Base-by-base conservation (phyloP, 805 yeast species). In the Sungouiella thailandica region DNA sequence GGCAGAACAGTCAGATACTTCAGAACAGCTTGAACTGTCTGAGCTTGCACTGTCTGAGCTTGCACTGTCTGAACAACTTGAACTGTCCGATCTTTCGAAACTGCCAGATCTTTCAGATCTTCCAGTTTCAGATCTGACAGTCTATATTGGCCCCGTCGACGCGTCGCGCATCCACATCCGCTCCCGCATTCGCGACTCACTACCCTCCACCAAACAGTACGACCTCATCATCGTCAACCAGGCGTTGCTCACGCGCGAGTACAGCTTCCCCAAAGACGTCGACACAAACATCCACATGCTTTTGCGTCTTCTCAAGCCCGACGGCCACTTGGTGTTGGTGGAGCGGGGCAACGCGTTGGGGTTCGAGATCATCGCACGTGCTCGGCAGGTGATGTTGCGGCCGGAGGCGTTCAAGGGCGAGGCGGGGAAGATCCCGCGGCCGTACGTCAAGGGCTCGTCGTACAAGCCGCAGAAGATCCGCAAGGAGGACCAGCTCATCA, bases 291-390 rank as follows among this genome's bases (percentile, higher is more conserved):
- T 86, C 7, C 77, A 80, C 41, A 66, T 68, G 39, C 64, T 83
- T 22, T 62, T 88, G 16, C 64, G 69, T 12, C 60, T 83, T 12
- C 59, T 89, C 29, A 72, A 76, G 11, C 96, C 96, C 0, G 75
- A 76, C 8, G 98, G 97, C 0, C 79, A 80, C 38, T 58, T 90
- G 9, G 80, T 88, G 1, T 54, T 93, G 2, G 61, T 89, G 3
- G 97, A 93, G 60, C 69, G 96, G 42, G 98, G 98, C 3, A 84
- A 83, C 36, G 86, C 97, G 0, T 52, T 79, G 20, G 97, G 97
- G 0, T 86, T 86, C 52, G 98, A 93, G 58, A 69, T 78, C 3
- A 72, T 88, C 37, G 94, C 96, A 0, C 68, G 96, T 34, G 96
- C 97, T 4, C 70, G 98, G 50, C 96, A 90, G 55, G 61, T 86